phyloP scores from a whole-genome alignment of 352 stramenopile species.

The Blastocystis sp. region DNA sequence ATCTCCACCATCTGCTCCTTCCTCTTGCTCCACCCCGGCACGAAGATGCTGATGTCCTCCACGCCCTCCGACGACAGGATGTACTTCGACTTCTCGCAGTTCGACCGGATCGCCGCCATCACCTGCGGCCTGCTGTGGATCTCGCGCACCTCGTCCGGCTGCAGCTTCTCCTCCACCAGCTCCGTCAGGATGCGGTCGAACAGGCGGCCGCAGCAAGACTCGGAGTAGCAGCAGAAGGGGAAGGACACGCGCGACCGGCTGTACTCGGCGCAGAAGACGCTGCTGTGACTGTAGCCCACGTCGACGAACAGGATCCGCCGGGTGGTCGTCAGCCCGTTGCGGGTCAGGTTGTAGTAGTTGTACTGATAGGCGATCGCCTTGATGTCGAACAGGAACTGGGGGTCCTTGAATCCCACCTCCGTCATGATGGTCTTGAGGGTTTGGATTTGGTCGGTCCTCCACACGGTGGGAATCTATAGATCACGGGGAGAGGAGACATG shows the following conservation, averaged over 20 bases:
- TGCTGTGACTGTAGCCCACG: conserved; percentile 32
- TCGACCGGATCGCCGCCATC: not conserved
- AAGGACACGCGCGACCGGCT: not conserved
- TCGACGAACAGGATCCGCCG: conserved; percentile 37
- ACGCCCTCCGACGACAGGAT: not conserved
- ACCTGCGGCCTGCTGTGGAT: not conserved
- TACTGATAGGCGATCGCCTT: conserved; percentile 29
- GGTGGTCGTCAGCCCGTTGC: not conserved
- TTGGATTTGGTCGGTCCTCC: not conserved
- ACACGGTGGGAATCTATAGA: conserved; percentile 31
- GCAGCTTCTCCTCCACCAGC: conserved; percentile 2
- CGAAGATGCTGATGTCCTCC: not conserved
- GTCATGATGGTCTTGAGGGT: not conserved
- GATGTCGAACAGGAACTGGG: conserved; percentile 16
- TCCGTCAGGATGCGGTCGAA: not conserved
- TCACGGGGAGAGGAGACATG: not conserved
- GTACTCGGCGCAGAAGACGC: not conserved
- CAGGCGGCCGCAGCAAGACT: not conserved
- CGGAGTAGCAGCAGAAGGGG: not conserved
- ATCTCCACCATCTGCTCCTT: not conserved
- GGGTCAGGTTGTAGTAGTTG: not conserved
- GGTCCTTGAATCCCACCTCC: not conserved
- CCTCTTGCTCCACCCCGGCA: not conserved
- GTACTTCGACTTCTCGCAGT: conserved; percentile 13
- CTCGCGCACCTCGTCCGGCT: not conserved